Percentiles rank a stretch among this genome's conserved stretches.
Evolutionary conservation across 2,329 filamentous ascomycete species (phyloP).

Genomic region (Zasmidium citrigriseum): DNA sequence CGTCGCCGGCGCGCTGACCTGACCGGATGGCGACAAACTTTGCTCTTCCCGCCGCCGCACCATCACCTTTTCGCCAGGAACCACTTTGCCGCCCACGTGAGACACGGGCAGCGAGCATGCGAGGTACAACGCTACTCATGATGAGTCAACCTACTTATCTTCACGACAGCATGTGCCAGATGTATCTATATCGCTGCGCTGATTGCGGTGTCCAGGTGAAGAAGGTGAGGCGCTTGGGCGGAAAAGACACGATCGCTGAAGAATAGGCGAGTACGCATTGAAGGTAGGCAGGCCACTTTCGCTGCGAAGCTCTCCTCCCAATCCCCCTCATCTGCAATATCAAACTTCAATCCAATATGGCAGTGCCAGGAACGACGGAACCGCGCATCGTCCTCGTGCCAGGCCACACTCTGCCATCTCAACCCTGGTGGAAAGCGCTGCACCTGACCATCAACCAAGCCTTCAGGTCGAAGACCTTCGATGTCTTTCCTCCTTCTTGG

Average conservation of each 20-base stretch:
- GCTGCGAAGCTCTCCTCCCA: neutral
- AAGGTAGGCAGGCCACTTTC: neutral
- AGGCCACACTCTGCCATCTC: conserved; percentile 10
- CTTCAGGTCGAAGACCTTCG: conserved; percentile 21
- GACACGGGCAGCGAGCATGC: neutral
- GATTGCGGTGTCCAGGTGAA: neutral
- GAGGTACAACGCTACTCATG: neutral
- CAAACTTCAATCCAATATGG: neutral
- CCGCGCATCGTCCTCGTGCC: conserved; percentile 15
- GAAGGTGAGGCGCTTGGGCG: neutral
- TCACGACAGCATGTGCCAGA: neutral
- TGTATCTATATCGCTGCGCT: neutral
- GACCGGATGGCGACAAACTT: neutral
- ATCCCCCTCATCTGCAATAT: neutral
- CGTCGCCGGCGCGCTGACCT: neutral
- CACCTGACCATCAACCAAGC: conserved; percentile 23
- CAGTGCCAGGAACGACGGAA: neutral
- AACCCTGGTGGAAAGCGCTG: conserved; percentile 25
- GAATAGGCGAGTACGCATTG: neutral
- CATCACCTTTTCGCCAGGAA: neutral
- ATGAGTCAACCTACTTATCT: neutral
- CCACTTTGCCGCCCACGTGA: neutral
- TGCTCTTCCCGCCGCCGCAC: neutral
- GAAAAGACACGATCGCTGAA: neutral
- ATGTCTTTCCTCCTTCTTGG: conserved; percentile 27